Evolutionary conservation across 768 basidiomycete genomes (phyloP).

Genomic region (Filobasidium floriforme): DNA sequence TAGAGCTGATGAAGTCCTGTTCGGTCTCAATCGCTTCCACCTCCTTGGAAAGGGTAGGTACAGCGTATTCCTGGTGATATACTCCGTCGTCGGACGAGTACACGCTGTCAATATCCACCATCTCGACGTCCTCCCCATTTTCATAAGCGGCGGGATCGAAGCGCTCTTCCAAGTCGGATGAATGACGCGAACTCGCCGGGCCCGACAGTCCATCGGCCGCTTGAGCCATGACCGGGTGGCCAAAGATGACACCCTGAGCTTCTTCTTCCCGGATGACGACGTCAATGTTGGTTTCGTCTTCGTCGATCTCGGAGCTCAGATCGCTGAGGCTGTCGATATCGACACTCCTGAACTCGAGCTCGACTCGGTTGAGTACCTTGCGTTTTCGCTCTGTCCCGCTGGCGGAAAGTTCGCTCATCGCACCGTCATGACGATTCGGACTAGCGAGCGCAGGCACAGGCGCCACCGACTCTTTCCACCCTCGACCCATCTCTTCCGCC

Average conservation of each 20-base stretch:
- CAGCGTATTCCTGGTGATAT: conserved; percentile 6
- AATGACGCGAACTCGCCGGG: not conserved
- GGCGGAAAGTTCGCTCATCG: not conserved
- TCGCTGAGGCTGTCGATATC: not conserved
- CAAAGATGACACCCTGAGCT: not conserved
- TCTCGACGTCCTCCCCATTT: conserved; percentile 11
- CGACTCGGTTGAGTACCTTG: conserved; percentile 21
- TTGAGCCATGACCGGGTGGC: not conserved
- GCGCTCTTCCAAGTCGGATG: not conserved
- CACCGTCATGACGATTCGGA: not conserved
- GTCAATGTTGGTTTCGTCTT: not conserved
- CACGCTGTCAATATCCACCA: conserved; percentile 13
- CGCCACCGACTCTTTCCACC: conserved; percentile 1
- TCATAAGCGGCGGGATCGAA: conserved; percentile 24
- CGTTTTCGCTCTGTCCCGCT: conserved; percentile 10
- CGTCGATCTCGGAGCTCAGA: not conserved
- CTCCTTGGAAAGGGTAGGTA: too few relatives aligned
- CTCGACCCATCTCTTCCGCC: conserved; percentile 1
- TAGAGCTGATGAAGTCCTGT: not conserved
- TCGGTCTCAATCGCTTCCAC: too few relatives aligned
- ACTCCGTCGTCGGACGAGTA: conserved; percentile 11
- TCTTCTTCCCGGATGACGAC: not conserved
- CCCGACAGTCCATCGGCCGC: too few relatives aligned
- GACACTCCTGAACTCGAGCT: conserved; percentile 11
- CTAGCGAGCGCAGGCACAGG: not conserved